Evolutionary conservation across 176 grass and related monocot species (phyloP), one percentile per base, ranked within the genome.

Genomic region (Eragrostis curvula): DNA sequence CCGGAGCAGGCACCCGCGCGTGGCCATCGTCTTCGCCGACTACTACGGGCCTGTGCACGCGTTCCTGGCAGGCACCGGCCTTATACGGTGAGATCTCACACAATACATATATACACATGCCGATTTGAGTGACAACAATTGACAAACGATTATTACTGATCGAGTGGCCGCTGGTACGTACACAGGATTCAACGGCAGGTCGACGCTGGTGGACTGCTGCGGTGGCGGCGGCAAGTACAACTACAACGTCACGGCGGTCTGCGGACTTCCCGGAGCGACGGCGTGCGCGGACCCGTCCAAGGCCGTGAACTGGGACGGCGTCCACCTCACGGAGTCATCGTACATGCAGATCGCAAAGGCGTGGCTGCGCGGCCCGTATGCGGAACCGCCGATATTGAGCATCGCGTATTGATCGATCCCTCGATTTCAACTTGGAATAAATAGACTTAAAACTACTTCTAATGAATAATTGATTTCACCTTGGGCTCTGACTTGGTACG

Each of bases 221-320:
- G 84, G 89, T 3, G 79, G 73, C 7, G 89, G 89, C 5, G 89
- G 79, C 42, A 70, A 28, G 50, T 91, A 91, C 64, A 91, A 91
- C 80, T 87, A 84, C 52, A 87, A 84, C 73, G 2, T 21, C 20
- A 75, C 36, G 27, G 74, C 70, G 44, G n/a, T 63, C 12, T 87
- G 84, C 29, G 89, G 89, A 0, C 7, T 67, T 23, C 62, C 89
- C 28, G 84, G 84, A 29, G 74, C 77, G 40, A 71, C 74, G 9
- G 77, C 83, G n/a, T 89, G 87, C 41, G 49, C 23, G 9, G 12
- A 84, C 15, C 58, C 58, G 5, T 56, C 66, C 50, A 49, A 1
- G 6, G 70, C 74, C 32, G 5, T 71, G 24, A 84, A 78, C 79
- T 94, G 88, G 89, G 92, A 94, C 75, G 82, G 83, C 65, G 9